Percentiles rank a stretch among this genome's conserved stretches.
Conservation (phyloP, 1,139 yeast species). For the Geotrichum candidum region DNA sequence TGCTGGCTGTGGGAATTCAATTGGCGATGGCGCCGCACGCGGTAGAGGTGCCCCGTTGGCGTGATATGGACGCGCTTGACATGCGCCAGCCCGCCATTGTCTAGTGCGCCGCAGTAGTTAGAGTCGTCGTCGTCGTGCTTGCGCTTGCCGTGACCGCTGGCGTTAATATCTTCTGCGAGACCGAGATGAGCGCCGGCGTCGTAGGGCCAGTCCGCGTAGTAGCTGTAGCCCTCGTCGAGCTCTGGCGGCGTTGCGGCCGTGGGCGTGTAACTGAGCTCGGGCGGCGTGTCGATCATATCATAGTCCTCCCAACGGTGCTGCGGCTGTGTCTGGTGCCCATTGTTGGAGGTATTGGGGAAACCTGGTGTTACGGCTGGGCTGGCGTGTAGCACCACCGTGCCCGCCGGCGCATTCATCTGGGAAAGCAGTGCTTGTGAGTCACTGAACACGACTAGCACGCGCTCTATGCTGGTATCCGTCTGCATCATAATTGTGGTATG, state of each 20-base stretch:
- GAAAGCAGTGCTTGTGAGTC: background rate
- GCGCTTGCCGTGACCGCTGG: background rate
- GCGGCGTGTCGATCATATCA: background rate
- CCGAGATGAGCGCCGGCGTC: background rate
- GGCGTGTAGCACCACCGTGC: background rate
- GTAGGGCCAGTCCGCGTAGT: background rate
- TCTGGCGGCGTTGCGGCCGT: background rate
- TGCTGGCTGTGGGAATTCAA: background rate
- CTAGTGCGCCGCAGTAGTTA: background rate
- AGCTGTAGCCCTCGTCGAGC: background rate
- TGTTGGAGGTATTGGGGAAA: background rate
- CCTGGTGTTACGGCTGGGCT: background rate
- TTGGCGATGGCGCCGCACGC: background rate
- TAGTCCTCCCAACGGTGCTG: background rate
- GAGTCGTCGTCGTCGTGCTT: background rate
- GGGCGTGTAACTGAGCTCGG: background rate
- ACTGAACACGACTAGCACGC: background rate
- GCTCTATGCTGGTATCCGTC: background rate
- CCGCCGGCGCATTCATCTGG: background rate
- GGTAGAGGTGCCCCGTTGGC: background rate
- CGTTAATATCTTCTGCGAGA: background rate
- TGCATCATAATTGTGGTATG: background rate
- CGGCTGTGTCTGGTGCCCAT: background rate
- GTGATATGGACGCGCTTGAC: background rate
- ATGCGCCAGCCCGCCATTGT: background rate